These are phyloP conservation scores for Clathrospora elynae DNA, from an alignment of 2,329 filamentous ascomycete genomes.

Conservation along the genomic window DNA sequence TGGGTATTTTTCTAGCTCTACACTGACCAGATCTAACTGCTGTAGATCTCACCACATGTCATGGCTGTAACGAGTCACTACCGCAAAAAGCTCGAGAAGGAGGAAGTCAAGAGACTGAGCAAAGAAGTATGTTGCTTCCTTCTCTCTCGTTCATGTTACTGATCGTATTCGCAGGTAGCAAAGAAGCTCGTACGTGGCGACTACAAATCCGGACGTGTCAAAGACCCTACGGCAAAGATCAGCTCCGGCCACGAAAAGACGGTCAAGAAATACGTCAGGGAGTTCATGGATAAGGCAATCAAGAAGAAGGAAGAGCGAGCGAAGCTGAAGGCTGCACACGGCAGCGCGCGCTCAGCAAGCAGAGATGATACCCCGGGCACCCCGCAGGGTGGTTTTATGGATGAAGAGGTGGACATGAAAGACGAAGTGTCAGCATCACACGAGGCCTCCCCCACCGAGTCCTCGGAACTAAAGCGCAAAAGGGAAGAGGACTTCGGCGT, in stretches of 20 bases:
- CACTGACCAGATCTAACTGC: slow-evolving; percentile 12
- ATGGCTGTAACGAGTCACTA: slow-evolving; percentile 87
- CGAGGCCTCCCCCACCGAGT: slow-evolving; percentile 31
- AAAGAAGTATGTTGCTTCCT: slow-evolving; percentile 58
- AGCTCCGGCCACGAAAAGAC: slow-evolving; percentile 78
- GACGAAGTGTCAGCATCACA: slow-evolving; percentile 29
- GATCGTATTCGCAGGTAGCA: slow-evolving; percentile 57
- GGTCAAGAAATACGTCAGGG: slow-evolving; percentile 80
- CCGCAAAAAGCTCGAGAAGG: slow-evolving; percentile 81
- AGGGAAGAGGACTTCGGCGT: slow-evolving; percentile 40
- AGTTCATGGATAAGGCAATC: slow-evolving; percentile 86
- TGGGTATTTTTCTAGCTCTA: slow-evolving; percentile 54
- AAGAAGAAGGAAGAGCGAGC: slow-evolving; percentile 68
- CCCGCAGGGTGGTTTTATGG: slow-evolving; percentile 14
- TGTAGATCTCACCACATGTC: slow-evolving; percentile 79
- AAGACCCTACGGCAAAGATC: slow-evolving; percentile 74
- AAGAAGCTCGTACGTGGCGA: slow-evolving; percentile 92
- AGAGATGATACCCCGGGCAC: slow-evolving; percentile 27
- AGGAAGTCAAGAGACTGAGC: slow-evolving; percentile 68
- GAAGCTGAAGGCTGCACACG: slow-evolving; percentile 59
- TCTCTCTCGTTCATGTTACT: slow-evolving; percentile 6
- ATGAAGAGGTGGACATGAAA: slow-evolving; percentile 16
- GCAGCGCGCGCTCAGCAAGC: slow-evolving; percentile 33
- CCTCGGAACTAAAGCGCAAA: slow-evolving; percentile 46
- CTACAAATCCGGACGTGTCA: slow-evolving; percentile 86